Evolutionary conservation across 306 rosid species (phyloP), one percentile per base, ranked within the genome.

Genomic region (Delonix regia): DNA sequence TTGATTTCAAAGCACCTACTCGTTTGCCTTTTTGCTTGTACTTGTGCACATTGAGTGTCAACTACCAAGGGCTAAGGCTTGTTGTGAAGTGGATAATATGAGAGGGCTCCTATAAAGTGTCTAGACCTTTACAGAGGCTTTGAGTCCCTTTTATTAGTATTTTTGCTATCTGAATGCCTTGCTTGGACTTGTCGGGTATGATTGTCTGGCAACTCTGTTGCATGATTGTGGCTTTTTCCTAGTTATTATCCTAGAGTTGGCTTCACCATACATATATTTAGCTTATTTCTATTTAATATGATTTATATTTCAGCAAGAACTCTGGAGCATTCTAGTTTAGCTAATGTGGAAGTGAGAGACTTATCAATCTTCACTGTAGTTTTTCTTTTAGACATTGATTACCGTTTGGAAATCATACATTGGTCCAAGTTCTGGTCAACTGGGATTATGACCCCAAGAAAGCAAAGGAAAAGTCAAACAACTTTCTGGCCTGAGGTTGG

Each of bases 171-270:
- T 38, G 51, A 73, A 55, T 28, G 63, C 2, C 51, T 42, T 45
- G 69, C 34, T 41, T 66, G 39, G n/a, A 61, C 44, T 49, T 36
- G 27, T 16, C 21, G 33, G 16, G 57, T 12, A 41, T 47, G 28
- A 51, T 60, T 45, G 71, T 41, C 38, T 33, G 74, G 44, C 63
- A 30, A 65, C 47, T 59, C 36, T n/a, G 9, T 69, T 61, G 76
- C 71, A n/a, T 47, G 52, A 12, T 36, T 64, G 65, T 70, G 65
- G 19, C 12, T 73, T n/a, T 38, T 3, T 2, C 45, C 36, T 25
- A 42, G 39, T 59, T 30, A 59, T 34, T 16, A 9, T 74, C 13
- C 21, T 44, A 22, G 28, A 28, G 64, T 22, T 52, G 24, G 27
- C 57, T 39, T 59, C 27, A 60, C 1, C 14, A 7, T 28, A 61